These are phyloP conservation scores for Xylaria sp. DNA, from an alignment of 2,329 filamentous ascomycete species.

Conservation along the genomic window DNA sequence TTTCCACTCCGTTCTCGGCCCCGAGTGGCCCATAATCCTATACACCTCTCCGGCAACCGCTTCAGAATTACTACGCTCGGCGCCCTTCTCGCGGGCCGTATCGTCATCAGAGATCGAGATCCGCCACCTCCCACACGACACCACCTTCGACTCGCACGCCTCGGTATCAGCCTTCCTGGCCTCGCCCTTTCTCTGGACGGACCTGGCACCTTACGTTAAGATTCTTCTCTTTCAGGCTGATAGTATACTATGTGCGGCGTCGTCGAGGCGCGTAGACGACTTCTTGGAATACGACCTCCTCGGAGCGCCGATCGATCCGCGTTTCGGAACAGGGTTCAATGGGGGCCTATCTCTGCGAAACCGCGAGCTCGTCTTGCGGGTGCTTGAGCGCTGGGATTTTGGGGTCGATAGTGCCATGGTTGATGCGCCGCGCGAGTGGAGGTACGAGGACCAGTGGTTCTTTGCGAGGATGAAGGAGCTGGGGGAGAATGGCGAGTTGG, in stretches of 20 bases:
- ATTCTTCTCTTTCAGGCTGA: slow-evolving; percentile 55
- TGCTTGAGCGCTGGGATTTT: slow-evolving; percentile 37
- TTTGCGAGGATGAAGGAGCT: slow-evolving; percentile 34
- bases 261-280: slow-evolving; percentile 48
- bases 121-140: slow-evolving; percentile 49
- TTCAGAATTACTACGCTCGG: slow-evolving; percentile 41
- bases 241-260: slow-evolving; percentile 51
- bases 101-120: slow-evolving; percentile 51
- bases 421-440: slow-evolving; percentile 35
- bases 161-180: slow-evolving; percentile 53
- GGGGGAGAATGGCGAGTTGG: background rate
- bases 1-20: slow-evolving; percentile 54
- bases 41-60: slow-evolving; percentile 52
- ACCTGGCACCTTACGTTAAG: slow-evolving; percentile 49
- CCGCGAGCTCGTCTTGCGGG: slow-evolving; percentile 43
- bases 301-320: slow-evolving; percentile 47
- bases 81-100: slow-evolving; percentile 53
- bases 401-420: slow-evolving; percentile 36
- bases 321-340: slow-evolving; percentile 45
- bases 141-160: slow-evolving; percentile 48
- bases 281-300: slow-evolving; percentile 52
- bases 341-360: slow-evolving; percentile 50
- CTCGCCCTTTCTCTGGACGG: slow-evolving; percentile 52
- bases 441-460: slow-evolving; percentile 51
- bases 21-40: slow-evolving; percentile 57